Percentiles rank a stretch among this genome's conserved stretches.
These are phyloP conservation scores for Neonectria ditissima DNA, from an alignment of 2,329 filamentous ascomycete species.

Conservation along the genomic window DNA sequence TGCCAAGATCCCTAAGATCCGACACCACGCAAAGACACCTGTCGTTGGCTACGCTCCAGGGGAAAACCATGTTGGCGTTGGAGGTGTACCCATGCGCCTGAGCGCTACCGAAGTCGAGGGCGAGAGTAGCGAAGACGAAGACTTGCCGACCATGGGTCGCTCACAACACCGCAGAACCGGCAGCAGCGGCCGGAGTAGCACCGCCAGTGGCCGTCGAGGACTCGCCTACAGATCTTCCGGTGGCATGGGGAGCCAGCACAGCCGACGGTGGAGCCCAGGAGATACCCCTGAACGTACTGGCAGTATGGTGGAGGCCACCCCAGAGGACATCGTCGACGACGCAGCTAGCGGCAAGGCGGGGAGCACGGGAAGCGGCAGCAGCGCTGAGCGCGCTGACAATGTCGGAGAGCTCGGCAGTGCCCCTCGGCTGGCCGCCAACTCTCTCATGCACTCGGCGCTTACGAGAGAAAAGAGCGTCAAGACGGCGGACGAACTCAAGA, in stretches of 20 bases:
- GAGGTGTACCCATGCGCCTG: constrained; percentile 88
- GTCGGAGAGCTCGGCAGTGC: constrained; percentile 66
- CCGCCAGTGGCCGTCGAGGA: constrained; percentile 63
- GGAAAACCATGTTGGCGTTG: constrained; percentile 77
- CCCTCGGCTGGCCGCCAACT: constrained; percentile 68
- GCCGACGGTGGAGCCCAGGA: constrained; percentile 63
- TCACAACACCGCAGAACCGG: constrained; percentile 77
- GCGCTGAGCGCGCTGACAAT: constrained; percentile 70
- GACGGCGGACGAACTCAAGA: constrained; percentile 76
- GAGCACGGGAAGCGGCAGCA: constrained; percentile 68
- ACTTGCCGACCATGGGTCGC: constrained; percentile 59
- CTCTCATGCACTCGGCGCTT: constrained; percentile 66
- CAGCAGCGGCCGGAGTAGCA: constrained; percentile 81
- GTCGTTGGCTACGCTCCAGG: constrained; percentile 83
- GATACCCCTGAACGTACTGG: constrained; percentile 67
- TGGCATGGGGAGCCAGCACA: constrained; percentile 55
- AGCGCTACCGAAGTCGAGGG: constrained; percentile 97
- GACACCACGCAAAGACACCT: constrained; percentile 85
- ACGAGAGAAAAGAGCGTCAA: constrained; percentile 75
- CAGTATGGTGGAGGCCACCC: constrained; percentile 62
- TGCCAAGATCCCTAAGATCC: constrained; percentile 92
- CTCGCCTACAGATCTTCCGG: constrained; percentile 65
- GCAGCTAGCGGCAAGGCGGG: constrained; percentile 60
- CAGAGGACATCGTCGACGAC: constrained; percentile 53
- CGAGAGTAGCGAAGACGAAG: constrained; percentile 83